Evolutionary conservation across 108 stramenopile genomes (phyloP), one percentile per base, ranked within the genome.

Genomic region (Fragilaria crotonensis): DNA sequence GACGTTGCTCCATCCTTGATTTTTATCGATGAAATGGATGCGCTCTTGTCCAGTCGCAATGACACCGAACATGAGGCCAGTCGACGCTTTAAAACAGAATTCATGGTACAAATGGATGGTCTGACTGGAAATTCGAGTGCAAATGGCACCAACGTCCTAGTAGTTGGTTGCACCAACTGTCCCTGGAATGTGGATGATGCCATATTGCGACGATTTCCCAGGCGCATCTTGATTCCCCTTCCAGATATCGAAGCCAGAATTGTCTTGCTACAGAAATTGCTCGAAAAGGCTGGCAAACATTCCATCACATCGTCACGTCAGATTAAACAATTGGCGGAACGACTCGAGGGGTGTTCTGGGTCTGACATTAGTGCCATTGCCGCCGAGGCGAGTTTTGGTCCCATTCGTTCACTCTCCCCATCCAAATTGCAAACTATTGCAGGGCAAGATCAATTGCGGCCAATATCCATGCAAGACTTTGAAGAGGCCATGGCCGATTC

Each of bases 71-170:
- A 96, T 64, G 95, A 98, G 61, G 95, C 94, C 1, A 83, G 80
- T 46, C 80, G 97, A 23, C 66, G 95, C 25, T 90, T 98, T 54
- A 98, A 98, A 59, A 96, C 95, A 5, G 97, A 98, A 68, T 84
- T 96, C 51, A 93, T 96, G 86, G 85, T 90, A 0, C 94, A 96
- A 71, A 86, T 95, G 81, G 97, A 98, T 75, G 97, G 97, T 31
- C 80, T 96, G 14, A 67, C 30, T 17, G 56, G 29, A 52, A 72
- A 49, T 46, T 56, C 11, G 28, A 60, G 75, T 52, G 52, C 32
- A 27, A 33, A 28, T 48, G 30, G 27, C 3, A 23, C 14, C n/a
- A 60, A 67, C 17, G 80, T 96, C 23, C 77, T 98, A 22, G 86
- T 98, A 5, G 70, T 98, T 45, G 97, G 90, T 19, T 91, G 91